Evolutionary conservation across 2,329 filamentous ascomycete species (phyloP).

Genomic region (Stemphylium beticola): DNA sequence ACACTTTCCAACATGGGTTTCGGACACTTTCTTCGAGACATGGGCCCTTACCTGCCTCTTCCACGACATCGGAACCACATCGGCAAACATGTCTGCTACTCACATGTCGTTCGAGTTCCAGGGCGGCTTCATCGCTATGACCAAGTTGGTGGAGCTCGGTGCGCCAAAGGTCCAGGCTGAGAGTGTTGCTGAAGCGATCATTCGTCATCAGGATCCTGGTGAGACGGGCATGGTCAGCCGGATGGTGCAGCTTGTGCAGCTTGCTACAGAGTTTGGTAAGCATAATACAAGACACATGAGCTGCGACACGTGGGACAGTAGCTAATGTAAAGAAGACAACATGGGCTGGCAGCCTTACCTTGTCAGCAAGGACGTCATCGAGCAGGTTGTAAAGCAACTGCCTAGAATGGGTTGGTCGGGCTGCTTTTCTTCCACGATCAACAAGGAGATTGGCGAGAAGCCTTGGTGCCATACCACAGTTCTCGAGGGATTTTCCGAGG

Average conservation of each 20-base stretch:
- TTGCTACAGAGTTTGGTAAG: constrained; percentile 6
- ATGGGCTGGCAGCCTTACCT: constrained; percentile 7
- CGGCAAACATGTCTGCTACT: background rate
- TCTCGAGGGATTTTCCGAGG: background rate
- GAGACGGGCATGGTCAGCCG: constrained; percentile 3
- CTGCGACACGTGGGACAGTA: background rate
- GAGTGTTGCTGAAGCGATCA: constrained; percentile 5
- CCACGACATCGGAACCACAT: constrained; percentile 6
- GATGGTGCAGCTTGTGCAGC: background rate
- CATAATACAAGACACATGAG: background rate
- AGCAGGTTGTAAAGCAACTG: background rate
- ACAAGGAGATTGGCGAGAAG: background rate
- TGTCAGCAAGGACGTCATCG: background rate
- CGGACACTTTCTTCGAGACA: background rate
- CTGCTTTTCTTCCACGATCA: constrained; percentile 1
- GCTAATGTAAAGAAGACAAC: background rate
- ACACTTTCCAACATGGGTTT: background rate
- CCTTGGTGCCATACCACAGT: constrained; percentile 3
- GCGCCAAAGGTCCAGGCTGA: background rate
- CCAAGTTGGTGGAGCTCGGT: background rate
- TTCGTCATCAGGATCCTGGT: constrained; percentile 4
- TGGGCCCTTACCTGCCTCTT: constrained; percentile 5
- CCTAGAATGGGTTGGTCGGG: background rate
- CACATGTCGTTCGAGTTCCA: constrained; percentile 8
- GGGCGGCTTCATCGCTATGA: constrained; percentile 4